Evolutionary conservation across 106 monocot genomes (phyloP), one percentile per base, ranked within the genome.

Genomic region (Alisma plantagoaquatica): DNA sequence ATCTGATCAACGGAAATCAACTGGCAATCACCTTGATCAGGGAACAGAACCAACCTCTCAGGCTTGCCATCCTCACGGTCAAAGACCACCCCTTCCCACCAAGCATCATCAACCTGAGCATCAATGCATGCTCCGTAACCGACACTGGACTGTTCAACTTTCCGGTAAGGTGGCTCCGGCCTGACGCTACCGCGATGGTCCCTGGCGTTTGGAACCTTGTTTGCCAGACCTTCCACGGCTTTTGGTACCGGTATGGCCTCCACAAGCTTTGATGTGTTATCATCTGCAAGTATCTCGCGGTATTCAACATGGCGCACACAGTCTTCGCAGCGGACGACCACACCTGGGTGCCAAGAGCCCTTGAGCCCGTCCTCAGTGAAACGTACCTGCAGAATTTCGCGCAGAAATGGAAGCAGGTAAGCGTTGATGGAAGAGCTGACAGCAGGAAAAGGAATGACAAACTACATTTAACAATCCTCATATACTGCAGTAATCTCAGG

Each of bases 61-160:
- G 31, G 3, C 1, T 64, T 63, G 32, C 62, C 60, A 21, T 74
- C 65, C 0, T 53, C 15, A 4, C 49, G 54, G 51, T 87, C 81
- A 43, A 81, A 72, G 11, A 81, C 47, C 0, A 81, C 86, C 8
- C 86, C 86, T 69, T 87, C 86, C 77, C 81, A 87, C 86, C 81
- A 87, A 10, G 70, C 74, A 54, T 66, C 65, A 46, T 81, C 21
- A n/a, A 87, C 35, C 21, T 64, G 64, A 14, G 68, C 86, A 74
- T 87, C 86, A 46, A 87, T 77, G 51, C 86, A 87, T 6, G 69
- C 30, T 15, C 81, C 77, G 41, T 77, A 87, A 24, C 33, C 57
- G 31, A 77, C 33, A 8, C 53, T 60, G 5, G 25, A 23, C 23
- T n/a, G 27, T 4, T 62, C 31, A 10, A 68, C 29, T 24, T 27